Evolutionary conservation across 768 basidiomycete species (phyloP).

Genomic region (Pleurotus cornucopiae): DNA sequence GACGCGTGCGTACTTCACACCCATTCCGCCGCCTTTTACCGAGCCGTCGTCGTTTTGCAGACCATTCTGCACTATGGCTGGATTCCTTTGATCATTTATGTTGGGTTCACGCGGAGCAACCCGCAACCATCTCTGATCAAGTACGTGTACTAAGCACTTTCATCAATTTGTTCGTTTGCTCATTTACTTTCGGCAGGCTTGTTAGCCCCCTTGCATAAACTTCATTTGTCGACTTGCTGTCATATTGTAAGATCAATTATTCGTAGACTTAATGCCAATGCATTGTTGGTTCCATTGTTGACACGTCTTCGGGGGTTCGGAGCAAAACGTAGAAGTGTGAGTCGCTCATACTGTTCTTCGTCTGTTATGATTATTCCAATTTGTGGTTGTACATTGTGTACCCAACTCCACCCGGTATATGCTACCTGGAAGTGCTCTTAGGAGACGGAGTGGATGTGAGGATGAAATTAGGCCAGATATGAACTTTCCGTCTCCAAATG

Average conservation of each 20-base stretch:
- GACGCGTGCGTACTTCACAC: slow-evolving; percentile 55
- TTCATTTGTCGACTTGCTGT: slow-evolving; percentile 3
- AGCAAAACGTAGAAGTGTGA: no score
- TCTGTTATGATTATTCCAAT: slow-evolving; percentile 49
- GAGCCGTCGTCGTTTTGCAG: slow-evolving; percentile 31
- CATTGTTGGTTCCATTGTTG: no score
- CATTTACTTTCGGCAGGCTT: slow-evolving; percentile 47
- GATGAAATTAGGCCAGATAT: slow-evolving; percentile 90
- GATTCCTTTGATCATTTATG: slow-evolving; percentile 95
- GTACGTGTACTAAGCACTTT: slow-evolving; percentile 43
- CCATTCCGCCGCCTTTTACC: not conserved
- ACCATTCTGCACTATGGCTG: slow-evolving; percentile 91
- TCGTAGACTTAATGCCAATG: slow-evolving; percentile 18
- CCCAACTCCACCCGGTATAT: slow-evolving; percentile 25
- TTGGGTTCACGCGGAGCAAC: slow-evolving; percentile 89
- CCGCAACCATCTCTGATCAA: slow-evolving; percentile 95
- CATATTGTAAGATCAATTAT: slow-evolving; percentile 16
- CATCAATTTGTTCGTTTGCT: not conserved
- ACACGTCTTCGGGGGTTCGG: no score
- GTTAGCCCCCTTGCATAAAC: slow-evolving; percentile 88
- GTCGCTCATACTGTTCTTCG: no score
- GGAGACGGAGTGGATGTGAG: slow-evolving; percentile 47
- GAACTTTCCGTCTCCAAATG: slow-evolving; percentile 29
- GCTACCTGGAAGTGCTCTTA: slow-evolving; percentile 26
- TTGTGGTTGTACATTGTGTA: slow-evolving; percentile 55